phyloP scores from a whole-genome alignment of 306 rosid genomes.

The Phaseolus lunatus region DNA sequence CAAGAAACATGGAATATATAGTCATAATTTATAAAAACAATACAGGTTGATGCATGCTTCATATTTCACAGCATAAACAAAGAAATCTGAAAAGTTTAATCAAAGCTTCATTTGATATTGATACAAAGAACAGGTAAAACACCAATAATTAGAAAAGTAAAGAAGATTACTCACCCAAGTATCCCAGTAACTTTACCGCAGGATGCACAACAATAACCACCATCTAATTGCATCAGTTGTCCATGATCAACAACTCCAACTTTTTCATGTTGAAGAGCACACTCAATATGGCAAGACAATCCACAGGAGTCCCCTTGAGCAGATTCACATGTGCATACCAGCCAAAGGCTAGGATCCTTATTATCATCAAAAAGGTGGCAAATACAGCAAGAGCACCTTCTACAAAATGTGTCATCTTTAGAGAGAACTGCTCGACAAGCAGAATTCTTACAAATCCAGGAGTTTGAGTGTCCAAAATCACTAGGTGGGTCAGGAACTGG shows the following conservation, averaged over 20 bases:
- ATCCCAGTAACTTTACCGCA: conserved; percentile 99
- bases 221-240: conserved; percentile 97
- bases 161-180: conserved; percentile 79
- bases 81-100: conserved; percentile 17
- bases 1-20: conserved; percentile 2
- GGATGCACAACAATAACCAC: conserved; percentile 97
- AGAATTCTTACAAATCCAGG: conserved; percentile 96
- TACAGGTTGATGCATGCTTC: conserved; percentile 1
- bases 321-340: conserved; percentile 89
- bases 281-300: conserved; percentile 93
- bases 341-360: conserved; percentile 99
- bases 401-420: conserved; percentile 90
- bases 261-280: conserved; percentile 90
- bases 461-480: conserved; percentile 71
- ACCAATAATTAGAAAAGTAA: conserved; percentile 9
- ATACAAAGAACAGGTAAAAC: background rate
- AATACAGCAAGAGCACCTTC: conserved; percentile 98
- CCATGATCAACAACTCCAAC: conserved; percentile 99
- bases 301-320: conserved; percentile 87
- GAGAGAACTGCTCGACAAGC: conserved; percentile 97
- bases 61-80: conserved; percentile 26
- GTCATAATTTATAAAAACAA: background rate
- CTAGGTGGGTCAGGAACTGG: conserved; percentile 68
- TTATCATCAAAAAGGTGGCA: conserved; percentile 97
- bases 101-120: conserved; percentile 6